Percentiles rank a stretch among this genome's conserved stretches.
Evolutionary conservation across 768 basidiomycete genomes (phyloP).

Genomic region (Dacryopinax spathularia): DNA sequence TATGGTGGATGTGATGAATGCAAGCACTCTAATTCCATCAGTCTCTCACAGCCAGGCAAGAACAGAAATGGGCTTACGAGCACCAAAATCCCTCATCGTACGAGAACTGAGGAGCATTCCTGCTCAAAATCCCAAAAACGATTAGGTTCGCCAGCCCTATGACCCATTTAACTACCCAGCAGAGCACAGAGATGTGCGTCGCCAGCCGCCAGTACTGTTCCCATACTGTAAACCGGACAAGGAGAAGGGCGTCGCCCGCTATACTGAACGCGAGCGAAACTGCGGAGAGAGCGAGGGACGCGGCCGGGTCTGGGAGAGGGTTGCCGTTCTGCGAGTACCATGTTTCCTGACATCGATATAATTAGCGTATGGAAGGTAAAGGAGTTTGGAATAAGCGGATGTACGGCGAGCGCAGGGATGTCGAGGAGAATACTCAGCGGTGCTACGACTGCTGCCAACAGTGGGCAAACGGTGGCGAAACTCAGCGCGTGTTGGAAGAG

Average conservation of each 20-base stretch:
- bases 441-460: slow-evolving; percentile 24
- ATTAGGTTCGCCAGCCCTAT: slow-evolving; percentile 5
- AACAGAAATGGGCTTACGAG: not conserved
- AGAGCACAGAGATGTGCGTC: slow-evolving; percentile 18
- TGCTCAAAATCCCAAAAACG: slow-evolving; percentile 4
- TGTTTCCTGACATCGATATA: slow-evolving; percentile 15
- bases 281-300: slow-evolving; percentile 11
- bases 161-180: slow-evolving; percentile 24
- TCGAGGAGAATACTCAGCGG: slow-evolving; percentile 26
- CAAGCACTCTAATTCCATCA: not conserved
- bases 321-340: slow-evolving; percentile 20
- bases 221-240: slow-evolving; percentile 22
- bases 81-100: slow-evolving; percentile 10
- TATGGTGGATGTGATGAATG: not conserved
- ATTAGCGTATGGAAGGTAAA: not conserved
- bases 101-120: not conserved
- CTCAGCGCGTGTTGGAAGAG: not conserved
- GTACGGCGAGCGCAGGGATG: slow-evolving; percentile 25
- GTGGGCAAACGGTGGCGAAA: slow-evolving; percentile 17
- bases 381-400: not conserved
- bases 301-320: slow-evolving; percentile 18
- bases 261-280: slow-evolving; percentile 20
- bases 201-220: slow-evolving; percentile 16
- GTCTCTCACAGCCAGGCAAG: not conserved
- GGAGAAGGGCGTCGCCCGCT: slow-evolving; percentile 23